Base-by-base conservation (phyloP, 352 stramenopile genomes). In the Globisporangium uncinulatum region DNA sequence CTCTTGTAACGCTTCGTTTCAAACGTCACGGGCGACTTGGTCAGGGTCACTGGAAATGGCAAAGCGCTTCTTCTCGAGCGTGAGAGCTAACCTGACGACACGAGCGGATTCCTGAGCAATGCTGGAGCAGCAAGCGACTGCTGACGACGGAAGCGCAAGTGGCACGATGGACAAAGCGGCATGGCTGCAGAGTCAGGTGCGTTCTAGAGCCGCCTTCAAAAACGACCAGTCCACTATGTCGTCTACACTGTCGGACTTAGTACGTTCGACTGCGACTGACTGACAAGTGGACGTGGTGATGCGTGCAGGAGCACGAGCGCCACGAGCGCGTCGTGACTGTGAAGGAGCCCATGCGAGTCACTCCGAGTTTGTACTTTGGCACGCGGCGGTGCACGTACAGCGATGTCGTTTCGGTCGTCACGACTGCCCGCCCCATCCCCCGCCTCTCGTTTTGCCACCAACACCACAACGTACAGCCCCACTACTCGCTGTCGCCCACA, bases 331-430 rank as follows among this genome's bases (percentile, higher is more conserved):
- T 91, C 54, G 78, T 91, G 60, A 75, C 63, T 4, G 75, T 87
- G 17, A 78, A 84, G 49, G 61, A 86, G 56, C 69, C 69, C 24
- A 62, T 87, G 46, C 71, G 62, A 19, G 52, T 79, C 46, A 75
- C 76, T 14, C 76, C 80, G 24, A 76, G 68, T 57, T 63, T 90
- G 31, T 90, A 90, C 71, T 90, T 90, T 52, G 74, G 80, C 34
- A 88, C 80, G 8, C 66, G 80, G 13, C 72, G 80, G 31, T 86
- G 72, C 49, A 90, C 80, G 3, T 88, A 89, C 66, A 88, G 76
- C 67, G 79, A 83, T 24, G 74, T 90, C 60, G 65, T 88, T 17
- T 86, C 74, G 10, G 73, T 88, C 29, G 74, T 88, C 42, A 90
- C 80, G 3, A 90, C 80, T 0, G 66, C 71, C 31, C 32, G 57